Evolutionary conservation across 768 basidiomycete genomes (phyloP).

Genomic region (Clavulina sp.): DNA sequence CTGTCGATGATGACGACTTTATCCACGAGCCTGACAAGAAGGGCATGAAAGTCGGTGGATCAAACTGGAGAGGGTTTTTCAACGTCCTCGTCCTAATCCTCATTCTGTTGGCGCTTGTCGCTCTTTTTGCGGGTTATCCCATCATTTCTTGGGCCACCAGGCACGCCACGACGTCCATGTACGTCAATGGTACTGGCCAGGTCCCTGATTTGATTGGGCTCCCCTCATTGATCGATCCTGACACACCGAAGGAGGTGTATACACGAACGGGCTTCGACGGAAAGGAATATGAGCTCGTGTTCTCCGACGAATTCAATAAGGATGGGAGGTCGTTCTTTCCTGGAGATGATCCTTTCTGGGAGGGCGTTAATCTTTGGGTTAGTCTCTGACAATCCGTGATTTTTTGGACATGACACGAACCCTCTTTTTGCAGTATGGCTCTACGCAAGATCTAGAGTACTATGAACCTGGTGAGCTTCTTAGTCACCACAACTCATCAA

Average conservation of each 20-base stretch:
- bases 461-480: conserved; percentile 34
- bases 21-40: conserved; percentile 42
- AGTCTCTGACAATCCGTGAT: not conserved
- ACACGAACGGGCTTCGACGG: conserved; percentile 60
- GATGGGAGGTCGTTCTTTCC: conserved; percentile 57
- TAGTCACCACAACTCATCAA: not conserved
- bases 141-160: conserved; percentile 38
- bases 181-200: conserved; percentile 52
- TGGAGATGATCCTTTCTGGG: conserved; percentile 69
- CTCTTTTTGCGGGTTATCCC: conserved; percentile 72
- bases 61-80: conserved; percentile 32
- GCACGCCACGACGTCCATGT: conserved; percentile 22
- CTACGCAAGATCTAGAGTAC: conserved; percentile 57
- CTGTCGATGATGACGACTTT: conserved; percentile 37
- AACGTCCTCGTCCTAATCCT: conserved; percentile 55
- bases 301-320: conserved; percentile 66
- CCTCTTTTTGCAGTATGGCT: conserved; percentile 38
- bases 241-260: conserved; percentile 43
- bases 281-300: conserved; percentile 47
- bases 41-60: conserved; percentile 22
- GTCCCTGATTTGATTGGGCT: conserved; percentile 36
- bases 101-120: conserved; percentile 42
- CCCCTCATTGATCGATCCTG: conserved; percentile 47
- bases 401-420: not conserved
- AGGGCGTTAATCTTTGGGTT: conserved; percentile 47